phyloP scores from a whole-genome alignment of 306 rosid species.

The Psophocarpus tetragonolobus region DNA sequence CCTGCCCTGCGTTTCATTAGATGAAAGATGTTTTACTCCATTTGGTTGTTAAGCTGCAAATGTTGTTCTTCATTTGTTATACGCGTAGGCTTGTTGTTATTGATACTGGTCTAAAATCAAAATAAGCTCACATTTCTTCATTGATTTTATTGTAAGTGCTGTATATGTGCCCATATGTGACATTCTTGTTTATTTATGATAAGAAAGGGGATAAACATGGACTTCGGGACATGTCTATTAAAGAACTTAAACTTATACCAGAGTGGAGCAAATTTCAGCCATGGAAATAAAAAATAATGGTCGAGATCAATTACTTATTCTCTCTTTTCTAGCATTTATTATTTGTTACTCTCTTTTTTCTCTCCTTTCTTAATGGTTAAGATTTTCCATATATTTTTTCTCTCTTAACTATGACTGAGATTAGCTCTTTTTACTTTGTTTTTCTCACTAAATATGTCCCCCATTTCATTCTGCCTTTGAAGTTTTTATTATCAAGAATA shows the following conservation, averaged over 20 bases:
- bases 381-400: too few species aligned
- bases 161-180: neutral
- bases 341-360: too few species aligned
- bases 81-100: conserved; percentile 2
- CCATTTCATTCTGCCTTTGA: neutral
- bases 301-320: too few species aligned
- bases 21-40: neutral
- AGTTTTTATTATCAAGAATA: neutral
- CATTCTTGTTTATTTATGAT: conserved; percentile 15
- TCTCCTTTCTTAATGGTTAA: too few species aligned
- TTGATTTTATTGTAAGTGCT: neutral
- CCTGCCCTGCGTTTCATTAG: neutral
- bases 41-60: neutral
- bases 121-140: neutral
- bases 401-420: too few species aligned
- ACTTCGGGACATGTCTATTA: too few species aligned
- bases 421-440: too few species aligned
- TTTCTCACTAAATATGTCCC: too few species aligned
- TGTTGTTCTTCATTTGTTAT: neutral
- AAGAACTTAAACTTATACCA: too few species aligned
- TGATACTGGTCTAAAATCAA: conserved; percentile 7
- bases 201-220: conserved; percentile 3
- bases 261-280: too few species aligned
- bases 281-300: too few species aligned
- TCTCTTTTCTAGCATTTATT: too few species aligned